Base-by-base conservation (phyloP, 371 early-diverging fungal species). In the Mucor velutinosus region DNA sequence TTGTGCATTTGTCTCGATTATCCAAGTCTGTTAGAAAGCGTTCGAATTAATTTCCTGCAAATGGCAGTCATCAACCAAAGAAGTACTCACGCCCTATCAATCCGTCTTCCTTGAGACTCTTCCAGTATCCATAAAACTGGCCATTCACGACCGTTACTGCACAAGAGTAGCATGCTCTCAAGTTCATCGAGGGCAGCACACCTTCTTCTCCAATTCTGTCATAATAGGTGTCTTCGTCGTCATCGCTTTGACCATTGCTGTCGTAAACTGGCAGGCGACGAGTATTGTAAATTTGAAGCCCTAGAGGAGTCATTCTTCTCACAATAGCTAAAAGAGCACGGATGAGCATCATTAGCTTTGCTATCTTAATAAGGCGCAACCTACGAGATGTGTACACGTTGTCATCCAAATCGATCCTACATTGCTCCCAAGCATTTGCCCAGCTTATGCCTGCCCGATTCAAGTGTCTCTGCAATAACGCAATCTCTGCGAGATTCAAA, bases 111-210 rank as follows among this genome's bases (percentile, higher is more conserved):
- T 49, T 3, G 19, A 49, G 49, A 17, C 27, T 25, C 51, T 61
- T 60, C 66, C 71, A 71, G 21, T 61, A 76, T 17, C 69, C 64
- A 58, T 68, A 76, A 14, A 74, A 66, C 25, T 74, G 74, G 3
- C 76, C 76, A 66, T 74, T 74, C 4, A 71, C 66, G 11, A 76
- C 57, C n/a, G 70, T 71, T 10, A 64, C 66, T 23, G 62, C 57
- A 27, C 76, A 76, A 11, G 74, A 49, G 39, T 71, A 71, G 29
- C 76, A 76, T n/a, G 76, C 71, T 25, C 47, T 56, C 29, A 74
- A 17, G 56, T 68, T 32, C 21, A 66, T 25, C 10, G 71, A 74
- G 14, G 76, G 76, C 27, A 55, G 23, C 19, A 60, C 43, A 7
- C 62, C 63, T 14, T 62, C 58, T 15, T 65, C 55, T 19, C 19